These are phyloP conservation scores for Penicillium malachiteum DNA, from an alignment of 495 filamentous ascomycete species.

Conservation along the genomic window DNA sequence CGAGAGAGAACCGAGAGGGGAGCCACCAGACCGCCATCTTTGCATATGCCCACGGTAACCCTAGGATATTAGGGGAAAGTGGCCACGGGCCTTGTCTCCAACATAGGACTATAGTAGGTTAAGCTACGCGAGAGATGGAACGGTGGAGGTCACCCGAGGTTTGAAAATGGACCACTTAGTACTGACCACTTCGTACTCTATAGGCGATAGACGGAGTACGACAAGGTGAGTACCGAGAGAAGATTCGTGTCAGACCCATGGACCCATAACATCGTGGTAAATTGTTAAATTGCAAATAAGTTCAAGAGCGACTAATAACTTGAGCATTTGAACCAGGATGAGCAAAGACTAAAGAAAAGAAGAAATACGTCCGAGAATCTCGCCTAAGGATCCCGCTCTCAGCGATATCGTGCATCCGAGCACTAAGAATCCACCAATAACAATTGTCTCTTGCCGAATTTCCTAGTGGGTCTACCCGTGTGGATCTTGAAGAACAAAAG, in stretches of 20 bases:
- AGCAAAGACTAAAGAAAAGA: neutral
- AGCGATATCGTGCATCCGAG: slow-evolving; percentile 35
- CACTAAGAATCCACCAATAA: slow-evolving; percentile 34
- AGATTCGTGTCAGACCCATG: no score
- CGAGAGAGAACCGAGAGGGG: neutral
- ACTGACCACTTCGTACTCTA: no score
- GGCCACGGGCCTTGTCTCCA: slow-evolving; percentile 11
- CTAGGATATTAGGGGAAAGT: slow-evolving; percentile 6
- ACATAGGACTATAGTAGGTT: slow-evolving; percentile 14
- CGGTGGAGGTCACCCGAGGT: neutral
- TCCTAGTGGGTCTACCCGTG: slow-evolving; percentile 8
- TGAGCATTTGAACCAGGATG: no score
- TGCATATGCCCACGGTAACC: slow-evolving; percentile 15
- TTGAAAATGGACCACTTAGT: slow-evolving; percentile 2
- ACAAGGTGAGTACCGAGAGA: no score
- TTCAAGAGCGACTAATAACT: no score
- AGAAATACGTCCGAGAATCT: slow-evolving; percentile 10
- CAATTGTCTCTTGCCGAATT: slow-evolving; percentile 36
- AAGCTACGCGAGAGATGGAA: slow-evolving; percentile 23
- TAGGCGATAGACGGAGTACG: no score
- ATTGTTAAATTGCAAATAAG: no score
- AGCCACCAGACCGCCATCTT: slow-evolving; percentile 14
- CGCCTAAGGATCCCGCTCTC: slow-evolving; percentile 46
- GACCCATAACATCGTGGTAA: no score
- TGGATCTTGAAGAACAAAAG: neutral